These are phyloP conservation scores for Microsporum canis DNA, from an alignment of 2,329 filamentous ascomycete genomes.

Conservation along the genomic window DNA sequence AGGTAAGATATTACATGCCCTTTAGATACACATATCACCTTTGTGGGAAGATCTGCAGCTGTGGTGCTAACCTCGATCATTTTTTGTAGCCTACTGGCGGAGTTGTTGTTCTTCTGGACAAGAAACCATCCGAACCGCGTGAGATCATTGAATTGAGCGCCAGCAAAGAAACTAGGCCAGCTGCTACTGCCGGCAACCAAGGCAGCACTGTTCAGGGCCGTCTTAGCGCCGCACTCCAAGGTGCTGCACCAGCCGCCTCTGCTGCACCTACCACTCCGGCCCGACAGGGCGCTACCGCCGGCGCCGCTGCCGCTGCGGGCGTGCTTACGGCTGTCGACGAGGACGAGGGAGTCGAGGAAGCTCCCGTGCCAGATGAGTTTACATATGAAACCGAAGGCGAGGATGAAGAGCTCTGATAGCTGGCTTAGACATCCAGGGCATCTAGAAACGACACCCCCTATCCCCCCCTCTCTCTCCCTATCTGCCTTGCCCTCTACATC, in stretches of 20 bases:
- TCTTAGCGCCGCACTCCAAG: constrained; percentile 30
- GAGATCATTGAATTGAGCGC: constrained; percentile 81
- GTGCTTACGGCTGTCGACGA: constrained; percentile 83
- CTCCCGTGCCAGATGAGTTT: constrained; percentile 38
- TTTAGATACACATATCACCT: not conserved
- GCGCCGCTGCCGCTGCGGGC: constrained; percentile 62
- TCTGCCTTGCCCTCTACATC: not conserved
- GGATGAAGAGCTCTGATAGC: constrained; percentile 15
- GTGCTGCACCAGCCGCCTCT: constrained; percentile 10
- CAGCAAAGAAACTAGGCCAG: constrained; percentile 51
- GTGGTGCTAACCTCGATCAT: no score
- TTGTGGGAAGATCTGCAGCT: no score
- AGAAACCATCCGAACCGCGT: constrained; percentile 65
- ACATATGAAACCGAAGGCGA: constrained; percentile 36
- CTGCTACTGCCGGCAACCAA: constrained; percentile 20
- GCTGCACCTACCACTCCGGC: constrained; percentile 18
- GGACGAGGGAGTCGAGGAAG: constrained; percentile 39
- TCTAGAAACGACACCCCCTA: no score
- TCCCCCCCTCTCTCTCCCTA: not conserved
- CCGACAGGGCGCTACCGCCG: constrained; percentile 25
- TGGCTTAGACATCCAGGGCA: not conserved
- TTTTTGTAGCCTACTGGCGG: constrained; percentile 69
- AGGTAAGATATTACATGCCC: constrained; percentile 46
- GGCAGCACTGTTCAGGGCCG: constrained; percentile 36
- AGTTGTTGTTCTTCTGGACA: constrained; percentile 82